These are phyloP conservation scores for Phytophthora quininea DNA, from an alignment of 352 stramenopile genomes.

Conservation along the genomic window DNA sequence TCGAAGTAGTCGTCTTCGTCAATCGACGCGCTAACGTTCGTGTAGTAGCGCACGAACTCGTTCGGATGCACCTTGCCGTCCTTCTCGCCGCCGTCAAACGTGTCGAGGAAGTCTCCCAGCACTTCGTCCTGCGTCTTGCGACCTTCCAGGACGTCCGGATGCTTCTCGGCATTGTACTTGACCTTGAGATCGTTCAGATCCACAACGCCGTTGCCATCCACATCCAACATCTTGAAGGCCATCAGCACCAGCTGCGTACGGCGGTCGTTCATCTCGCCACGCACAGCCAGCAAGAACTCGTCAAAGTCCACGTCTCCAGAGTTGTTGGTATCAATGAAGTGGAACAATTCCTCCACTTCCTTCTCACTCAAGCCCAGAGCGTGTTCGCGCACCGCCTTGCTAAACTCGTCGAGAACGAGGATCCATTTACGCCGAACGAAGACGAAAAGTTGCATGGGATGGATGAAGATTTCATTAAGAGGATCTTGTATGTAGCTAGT, in stretches of 20 bases:
- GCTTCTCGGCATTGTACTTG: conserved; percentile 83
- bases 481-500: conserved; percentile 38
- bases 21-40: conserved; percentile 90
- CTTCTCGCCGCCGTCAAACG: conserved; percentile 88
- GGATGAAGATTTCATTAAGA: conserved; percentile 47
- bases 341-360: conserved; percentile 79
- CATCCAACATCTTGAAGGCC: conserved; percentile 82
- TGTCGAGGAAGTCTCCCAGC: conserved; percentile 86
- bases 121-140: conserved; percentile 75
- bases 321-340: conserved; percentile 83
- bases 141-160: conserved; percentile 85
- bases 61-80: conserved; percentile 83
- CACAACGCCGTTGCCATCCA: conserved; percentile 73
- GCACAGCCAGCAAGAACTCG: conserved; percentile 81
- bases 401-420: conserved; percentile 71
- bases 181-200: conserved; percentile 76
- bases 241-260: conserved; percentile 76
- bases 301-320: conserved; percentile 85
- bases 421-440: conserved; percentile 42
- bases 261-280: conserved; percentile 75
- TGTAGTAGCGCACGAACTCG: conserved; percentile 92
- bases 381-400: conserved; percentile 78
- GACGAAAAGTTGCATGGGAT: conserved; percentile 30
- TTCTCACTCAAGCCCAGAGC: conserved; percentile 53
- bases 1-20: conserved; percentile 94